Conservation (phyloP, 1,284 basidiomycete genomes). For the Pseudozyma flocculosa region DNA sequence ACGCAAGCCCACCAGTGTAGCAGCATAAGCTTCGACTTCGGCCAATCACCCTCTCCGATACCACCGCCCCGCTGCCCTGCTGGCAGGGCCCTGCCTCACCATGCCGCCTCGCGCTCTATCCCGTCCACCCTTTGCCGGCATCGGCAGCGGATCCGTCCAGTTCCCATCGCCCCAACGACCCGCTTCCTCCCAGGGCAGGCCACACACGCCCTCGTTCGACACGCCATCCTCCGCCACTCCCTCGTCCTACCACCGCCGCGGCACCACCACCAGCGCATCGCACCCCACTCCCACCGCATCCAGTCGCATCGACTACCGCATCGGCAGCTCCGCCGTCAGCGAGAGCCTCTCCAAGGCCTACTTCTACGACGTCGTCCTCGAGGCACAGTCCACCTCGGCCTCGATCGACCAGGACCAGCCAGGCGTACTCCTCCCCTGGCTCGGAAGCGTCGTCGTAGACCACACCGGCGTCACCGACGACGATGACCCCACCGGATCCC, state of each 20-base stretch:
- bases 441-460: conserved; percentile 40
- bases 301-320: conserved; percentile 2
- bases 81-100: too few relatives aligned
- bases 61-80: too few relatives aligned
- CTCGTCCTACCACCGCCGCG: too few relatives aligned
- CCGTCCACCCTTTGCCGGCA: background rate
- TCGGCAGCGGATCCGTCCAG: background rate
- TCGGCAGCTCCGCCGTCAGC: conserved; percentile 19
- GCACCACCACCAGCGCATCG: too few relatives aligned
- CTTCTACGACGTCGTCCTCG: conserved; percentile 42
- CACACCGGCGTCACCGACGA: conserved; percentile 15
- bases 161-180: background rate
- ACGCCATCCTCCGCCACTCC: too few relatives aligned
- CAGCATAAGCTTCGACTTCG: too few relatives aligned
- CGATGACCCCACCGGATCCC: conserved; percentile 2
- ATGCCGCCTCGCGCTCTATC: background rate
- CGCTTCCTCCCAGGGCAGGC: too few relatives aligned
- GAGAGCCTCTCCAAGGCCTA: conserved; percentile 32
- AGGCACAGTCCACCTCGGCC: conserved; percentile 9
- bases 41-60: too few relatives aligned
- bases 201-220: too few relatives aligned
- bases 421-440: conserved; percentile 20
- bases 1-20: too few relatives aligned
- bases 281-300: too few relatives aligned
- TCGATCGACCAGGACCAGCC: background rate